Base-by-base conservation (phyloP, 805 yeast genomes). In the Lipomyces chichibuensis region DNA sequence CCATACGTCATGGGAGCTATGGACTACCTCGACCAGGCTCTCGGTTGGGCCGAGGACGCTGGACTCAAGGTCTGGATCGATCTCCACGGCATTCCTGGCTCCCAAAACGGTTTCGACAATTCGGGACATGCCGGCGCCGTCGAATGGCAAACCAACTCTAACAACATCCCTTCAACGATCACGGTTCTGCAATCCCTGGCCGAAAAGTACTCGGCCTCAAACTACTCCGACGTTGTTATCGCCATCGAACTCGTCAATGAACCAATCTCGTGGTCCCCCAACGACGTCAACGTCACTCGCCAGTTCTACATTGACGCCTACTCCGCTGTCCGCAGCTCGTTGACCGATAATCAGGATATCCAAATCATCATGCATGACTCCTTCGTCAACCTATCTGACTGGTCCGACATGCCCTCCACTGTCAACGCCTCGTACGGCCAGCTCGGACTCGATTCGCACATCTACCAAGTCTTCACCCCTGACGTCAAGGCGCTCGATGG, bases 51-150 rank as follows among this genome's bases (percentile, higher is more conserved):
- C 55, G 77, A 85, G 59, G 79, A 81, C 20, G 75, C 87, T 71
- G 84, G 82, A 53, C 75, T 93, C 70, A 87, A 88, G 75, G 96
- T 87, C 29, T 92, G 97, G 97, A 84, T 93, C 56, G 98, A 94
- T 77, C 79, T 93, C 74, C 98, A 93, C 77, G 98, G 98, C 69
- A 96, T 90, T n/a, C 96, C 97, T 43, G 98, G 97, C 27, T 90
- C 97, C 27, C 98, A 93, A 78, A 93, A 93, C 77, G 98, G 98
- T 14, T 94, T 92, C 75, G 98, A 93, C 78, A 93, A 93, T 81
- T 91, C 97, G 8, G 98, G 98, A 33, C 80, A 85, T 69, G 84
- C 97, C 74, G 97, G 89, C 75, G 52, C 73, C 1, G 75, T 82
- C 59, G 77, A 77, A 2, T 92, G 90, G 86, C 89, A 69, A 53